Conservation (phyloP, 2,329 filamentous ascomycete genomes). For the Fusarium ambrosium region DNA sequence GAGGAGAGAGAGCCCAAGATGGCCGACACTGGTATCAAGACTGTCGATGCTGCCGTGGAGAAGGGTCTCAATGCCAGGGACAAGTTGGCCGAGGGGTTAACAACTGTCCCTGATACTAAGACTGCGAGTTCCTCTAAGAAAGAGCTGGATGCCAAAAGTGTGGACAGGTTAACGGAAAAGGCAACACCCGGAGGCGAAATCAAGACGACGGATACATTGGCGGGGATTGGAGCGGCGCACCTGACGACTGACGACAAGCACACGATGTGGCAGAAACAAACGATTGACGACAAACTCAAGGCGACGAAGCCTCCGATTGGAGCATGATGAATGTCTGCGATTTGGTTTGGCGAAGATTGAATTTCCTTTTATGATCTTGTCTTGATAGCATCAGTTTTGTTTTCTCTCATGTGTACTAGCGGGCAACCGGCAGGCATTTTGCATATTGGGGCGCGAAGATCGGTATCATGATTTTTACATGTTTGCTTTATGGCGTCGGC, state of each 20-base stretch:
- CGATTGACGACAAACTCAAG: constrained; percentile 39
- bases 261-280: constrained; percentile 29
- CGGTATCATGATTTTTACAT: constrained; percentile 14
- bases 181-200: neutral
- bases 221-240: constrained; percentile 22
- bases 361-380: constrained; percentile 27
- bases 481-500: constrained; percentile 2
- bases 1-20: neutral
- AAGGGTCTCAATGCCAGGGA: neutral
- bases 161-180: neutral
- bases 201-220: constrained; percentile 12
- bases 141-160: neutral
- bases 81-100: neutral
- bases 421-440: constrained; percentile 36
- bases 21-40: neutral
- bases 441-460: constrained; percentile 35
- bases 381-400: constrained; percentile 15
- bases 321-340: constrained; percentile 34
- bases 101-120: neutral
- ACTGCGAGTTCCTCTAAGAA: constrained; percentile 1
- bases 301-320: constrained; percentile 15
- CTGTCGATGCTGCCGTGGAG: constrained; percentile 11
- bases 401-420: constrained; percentile 33
- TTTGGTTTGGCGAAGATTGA: constrained; percentile 22
- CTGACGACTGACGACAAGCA: constrained; percentile 36